These are phyloP conservation scores for Globisporangium emineosum DNA, from an alignment of 352 stramenopile genomes.

Conservation along the genomic window DNA sequence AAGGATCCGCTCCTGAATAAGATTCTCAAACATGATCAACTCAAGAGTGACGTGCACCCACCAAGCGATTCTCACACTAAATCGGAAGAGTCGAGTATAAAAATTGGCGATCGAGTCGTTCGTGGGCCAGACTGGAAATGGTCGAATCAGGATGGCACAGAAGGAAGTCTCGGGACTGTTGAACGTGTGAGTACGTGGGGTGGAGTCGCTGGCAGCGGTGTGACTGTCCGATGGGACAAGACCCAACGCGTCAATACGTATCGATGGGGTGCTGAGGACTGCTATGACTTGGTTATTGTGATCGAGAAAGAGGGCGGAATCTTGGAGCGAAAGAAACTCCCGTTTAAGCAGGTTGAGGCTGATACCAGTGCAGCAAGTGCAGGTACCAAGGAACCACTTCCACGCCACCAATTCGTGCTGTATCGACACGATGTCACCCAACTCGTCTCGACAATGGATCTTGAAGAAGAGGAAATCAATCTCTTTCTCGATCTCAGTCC, in stretches of 20 bases:
- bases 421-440: constrained; percentile 50
- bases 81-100: constrained; percentile 25
- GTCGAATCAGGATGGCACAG: constrained; percentile 72
- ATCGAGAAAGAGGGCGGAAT: constrained; percentile 43
- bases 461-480: constrained; percentile 51
- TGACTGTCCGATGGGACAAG: constrained; percentile 82
- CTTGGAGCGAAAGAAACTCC: constrained; percentile 51
- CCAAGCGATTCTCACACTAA: constrained; percentile 12
- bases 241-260: constrained; percentile 85
- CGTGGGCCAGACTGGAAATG: constrained; percentile 81
- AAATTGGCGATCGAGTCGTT: constrained; percentile 66
- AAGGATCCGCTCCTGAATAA: constrained; percentile 2
- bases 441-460: constrained; percentile 44
- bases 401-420: constrained; percentile 63
- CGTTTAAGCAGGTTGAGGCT: constrained; percentile 22
- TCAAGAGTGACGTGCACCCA: constrained; percentile 1
- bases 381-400: constrained; percentile 21
- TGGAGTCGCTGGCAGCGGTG: constrained; percentile 66
- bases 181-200: constrained; percentile 79
- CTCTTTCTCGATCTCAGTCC: constrained; percentile 49
- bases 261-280: constrained; percentile 70
- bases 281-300: constrained; percentile 77
- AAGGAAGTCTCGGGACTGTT: constrained; percentile 59
- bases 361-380: constrained; percentile 14
- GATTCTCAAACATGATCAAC: constrained; percentile 14